A percentile compares a stretch with the other conserved stretches of the same genome.
These are phyloP conservation scores for Corylus americana DNA, from an alignment of 306 rosid species.

Conservation along the genomic window DNA sequence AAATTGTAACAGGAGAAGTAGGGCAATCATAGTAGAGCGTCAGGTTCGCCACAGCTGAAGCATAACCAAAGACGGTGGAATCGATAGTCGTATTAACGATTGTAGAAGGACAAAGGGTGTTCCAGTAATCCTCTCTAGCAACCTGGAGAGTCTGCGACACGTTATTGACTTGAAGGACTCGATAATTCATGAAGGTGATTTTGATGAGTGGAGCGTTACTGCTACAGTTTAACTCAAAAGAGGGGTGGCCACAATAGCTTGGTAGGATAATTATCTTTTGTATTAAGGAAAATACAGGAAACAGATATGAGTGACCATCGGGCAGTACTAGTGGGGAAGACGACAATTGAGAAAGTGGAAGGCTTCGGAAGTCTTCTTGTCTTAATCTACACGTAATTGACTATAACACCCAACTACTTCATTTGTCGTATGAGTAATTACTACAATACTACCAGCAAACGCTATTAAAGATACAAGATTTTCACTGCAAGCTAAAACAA, in stretches of 20 bases:
- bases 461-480: too few species aligned
- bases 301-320: background rate
- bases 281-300: background rate
- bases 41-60: conserved; percentile 20
- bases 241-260: conserved; percentile 52
- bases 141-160: conserved; percentile 25
- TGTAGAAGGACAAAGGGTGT: conserved; percentile 34
- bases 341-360: background rate
- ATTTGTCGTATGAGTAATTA: background rate
- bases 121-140: conserved; percentile 44
- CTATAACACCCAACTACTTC: background rate
- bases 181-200: conserved; percentile 20
- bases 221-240: conserved; percentile 43
- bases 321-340: background rate
- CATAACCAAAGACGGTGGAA: conserved; percentile 17
- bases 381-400: background rate
- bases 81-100: conserved; percentile 28
- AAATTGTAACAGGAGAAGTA: background rate
- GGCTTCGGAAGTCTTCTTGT: background rate
- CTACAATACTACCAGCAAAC: background rate
- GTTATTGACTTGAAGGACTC: conserved; percentile 31
- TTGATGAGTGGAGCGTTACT: conserved; percentile 23
- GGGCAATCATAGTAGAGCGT: conserved; percentile 49
- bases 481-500: too few species aligned
- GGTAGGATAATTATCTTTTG: background rate